phyloP scores from a whole-genome alignment of 2,329 filamentous ascomycete genomes.

The Cytospora chrysosperma region DNA sequence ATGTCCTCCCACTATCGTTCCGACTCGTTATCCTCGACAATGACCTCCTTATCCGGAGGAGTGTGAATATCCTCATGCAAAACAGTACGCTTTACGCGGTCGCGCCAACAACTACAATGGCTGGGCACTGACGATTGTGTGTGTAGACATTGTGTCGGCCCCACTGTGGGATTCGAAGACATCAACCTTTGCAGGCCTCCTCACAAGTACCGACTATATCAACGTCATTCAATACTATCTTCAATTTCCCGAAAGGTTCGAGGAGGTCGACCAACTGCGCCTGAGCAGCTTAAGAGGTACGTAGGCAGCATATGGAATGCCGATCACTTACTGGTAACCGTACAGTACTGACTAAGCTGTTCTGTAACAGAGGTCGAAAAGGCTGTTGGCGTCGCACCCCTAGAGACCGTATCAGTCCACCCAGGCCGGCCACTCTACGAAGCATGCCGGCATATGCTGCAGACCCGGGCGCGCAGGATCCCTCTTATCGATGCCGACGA shows the following conservation, averaged over 20 bases:
- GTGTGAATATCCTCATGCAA: conserved; percentile 89
- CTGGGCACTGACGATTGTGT: conserved; percentile 3
- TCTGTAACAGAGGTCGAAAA: conserved; percentile 80
- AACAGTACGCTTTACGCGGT: conserved; percentile 63
- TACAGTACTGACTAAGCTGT: conserved; percentile 19
- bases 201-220: conserved; percentile 96
- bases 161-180: conserved; percentile 94
- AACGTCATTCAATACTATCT: conserved; percentile 99
- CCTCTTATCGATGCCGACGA: conserved; percentile 92
- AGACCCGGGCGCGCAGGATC: conserved; percentile 88
- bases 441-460: conserved; percentile 90
- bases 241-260: conserved; percentile 88
- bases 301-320: conserved; percentile 27
- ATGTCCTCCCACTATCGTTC: conserved; percentile 94
- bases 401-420: conserved; percentile 95
- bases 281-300: conserved; percentile 87
- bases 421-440: conserved; percentile 90
- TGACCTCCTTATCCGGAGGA: conserved; percentile 93
- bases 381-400: conserved; percentile 83
- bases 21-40: conserved; percentile 95
- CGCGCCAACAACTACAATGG: background rate
- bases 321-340: conserved; percentile 9
- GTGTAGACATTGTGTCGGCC: conserved; percentile 88
- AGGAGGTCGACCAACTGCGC: conserved; percentile 89
- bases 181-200: conserved; percentile 87